Conservation (phyloP, 225 moss, liverwort and hornwort species). For the Antitrichia curtipendula region DNA sequence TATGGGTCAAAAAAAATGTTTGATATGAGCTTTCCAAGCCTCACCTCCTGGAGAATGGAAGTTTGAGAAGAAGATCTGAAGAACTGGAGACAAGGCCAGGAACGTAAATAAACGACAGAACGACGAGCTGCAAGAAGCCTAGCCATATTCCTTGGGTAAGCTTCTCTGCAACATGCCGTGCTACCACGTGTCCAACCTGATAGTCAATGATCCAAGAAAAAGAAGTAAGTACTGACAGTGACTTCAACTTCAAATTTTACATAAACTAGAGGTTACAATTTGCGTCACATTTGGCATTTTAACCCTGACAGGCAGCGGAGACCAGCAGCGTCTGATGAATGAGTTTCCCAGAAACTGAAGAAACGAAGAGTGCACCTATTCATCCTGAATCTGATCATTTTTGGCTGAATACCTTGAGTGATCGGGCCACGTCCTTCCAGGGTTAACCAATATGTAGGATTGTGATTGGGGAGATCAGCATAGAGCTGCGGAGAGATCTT, state of each 20-base stretch:
- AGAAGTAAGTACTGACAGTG: not conserved
- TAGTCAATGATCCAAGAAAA: not conserved
- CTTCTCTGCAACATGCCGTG: conserved; percentile 86
- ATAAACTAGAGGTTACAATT: not conserved
- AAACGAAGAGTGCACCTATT: not conserved
- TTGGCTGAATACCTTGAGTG: not conserved
- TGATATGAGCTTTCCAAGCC: not conserved
- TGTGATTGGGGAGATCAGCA: not conserved
- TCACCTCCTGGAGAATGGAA: conserved; percentile 86
- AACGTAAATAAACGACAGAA: conserved; percentile 70
- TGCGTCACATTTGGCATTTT: not conserved
- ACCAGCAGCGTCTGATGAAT: not conserved
- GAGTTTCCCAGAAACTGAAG: not conserved
- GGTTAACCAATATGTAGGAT: not conserved
- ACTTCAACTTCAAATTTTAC: not conserved
- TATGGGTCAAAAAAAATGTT: not conserved
- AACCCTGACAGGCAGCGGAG: not conserved
- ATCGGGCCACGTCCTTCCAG: not conserved
- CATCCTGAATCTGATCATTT: not conserved
- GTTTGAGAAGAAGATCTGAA: conserved; percentile 71
- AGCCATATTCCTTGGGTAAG: conserved; percentile 84
- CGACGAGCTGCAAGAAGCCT: conserved; percentile 60
- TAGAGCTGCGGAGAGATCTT: not conserved
- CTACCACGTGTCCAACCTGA: conserved; percentile 96
- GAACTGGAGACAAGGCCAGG: conserved; percentile 65